Percentiles rank a stretch among this genome's conserved stretches.
Conservation (phyloP, 306 rosid genomes). For the Ormosia emarginata region DNA sequence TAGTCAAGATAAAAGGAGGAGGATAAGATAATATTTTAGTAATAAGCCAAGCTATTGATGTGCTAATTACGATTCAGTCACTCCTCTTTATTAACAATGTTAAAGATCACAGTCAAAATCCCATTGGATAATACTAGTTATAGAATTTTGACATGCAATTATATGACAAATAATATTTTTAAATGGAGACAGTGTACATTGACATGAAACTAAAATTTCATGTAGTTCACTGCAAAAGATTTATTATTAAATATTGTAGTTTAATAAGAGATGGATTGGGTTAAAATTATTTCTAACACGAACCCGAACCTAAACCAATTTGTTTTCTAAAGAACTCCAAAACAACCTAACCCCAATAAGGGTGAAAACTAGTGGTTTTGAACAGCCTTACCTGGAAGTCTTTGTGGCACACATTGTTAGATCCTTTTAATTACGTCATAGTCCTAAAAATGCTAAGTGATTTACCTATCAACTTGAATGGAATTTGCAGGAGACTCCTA, state of each 20-base stretch:
- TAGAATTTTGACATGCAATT: not conserved
- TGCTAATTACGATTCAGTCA: not conserved
- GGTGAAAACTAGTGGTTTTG: not conserved
- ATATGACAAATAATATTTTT: not conserved
- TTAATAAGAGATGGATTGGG: not conserved
- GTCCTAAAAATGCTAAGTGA: not conserved
- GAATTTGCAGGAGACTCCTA: conserved; percentile 59
- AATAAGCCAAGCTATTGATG: not conserved
- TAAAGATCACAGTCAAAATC: not conserved
- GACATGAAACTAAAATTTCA: not conserved
- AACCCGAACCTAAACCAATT: not conserved
- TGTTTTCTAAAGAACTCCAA: not conserved
- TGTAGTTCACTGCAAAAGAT: not conserved
- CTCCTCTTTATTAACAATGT: not conserved
- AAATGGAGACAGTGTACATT: not conserved
- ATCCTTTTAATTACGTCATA: not conserved
- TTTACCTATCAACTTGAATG: conserved; percentile 25
- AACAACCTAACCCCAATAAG: not conserved
- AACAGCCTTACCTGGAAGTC: conserved; percentile 1
- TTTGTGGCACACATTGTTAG: not conserved
- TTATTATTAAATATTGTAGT: not conserved
- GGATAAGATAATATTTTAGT: not conserved
- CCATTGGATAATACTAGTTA: not conserved
- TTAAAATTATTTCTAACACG: not conserved
- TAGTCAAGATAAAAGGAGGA: not conserved